A percentile compares a stretch with the other conserved stretches of the same genome.
phyloP scores from a whole-genome alignment of 345 rosid species.

The Populus tremula region DNA sequence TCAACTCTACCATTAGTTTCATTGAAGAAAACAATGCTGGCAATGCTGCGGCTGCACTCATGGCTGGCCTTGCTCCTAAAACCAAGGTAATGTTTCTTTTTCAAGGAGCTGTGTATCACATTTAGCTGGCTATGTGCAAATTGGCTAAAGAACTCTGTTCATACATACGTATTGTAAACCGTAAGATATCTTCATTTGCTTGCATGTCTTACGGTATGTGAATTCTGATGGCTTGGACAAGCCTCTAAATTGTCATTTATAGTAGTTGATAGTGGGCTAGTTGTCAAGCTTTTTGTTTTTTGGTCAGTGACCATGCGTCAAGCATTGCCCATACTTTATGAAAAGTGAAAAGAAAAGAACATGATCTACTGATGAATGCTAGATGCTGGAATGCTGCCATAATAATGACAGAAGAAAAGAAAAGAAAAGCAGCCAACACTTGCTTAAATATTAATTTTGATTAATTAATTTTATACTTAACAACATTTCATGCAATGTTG shows the following conservation, averaged over 20 bases:
- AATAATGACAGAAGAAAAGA: background rate
- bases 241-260: background rate
- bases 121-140: background rate
- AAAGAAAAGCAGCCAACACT: background rate
- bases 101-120: background rate
- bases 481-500: background rate
- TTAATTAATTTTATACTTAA: background rate
- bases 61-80: constrained; percentile 33
- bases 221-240: background rate
- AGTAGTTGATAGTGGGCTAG: background rate
- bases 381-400: background rate
- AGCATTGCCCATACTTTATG: background rate
- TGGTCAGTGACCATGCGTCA: background rate
- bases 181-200: background rate
- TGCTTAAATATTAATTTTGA: background rate
- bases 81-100: constrained; percentile 18
- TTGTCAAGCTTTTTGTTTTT: no score
- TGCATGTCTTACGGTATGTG: background rate
- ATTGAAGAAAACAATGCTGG: constrained; percentile 37
- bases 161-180: background rate
- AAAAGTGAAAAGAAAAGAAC: background rate
- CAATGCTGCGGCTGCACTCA: constrained; percentile 32
- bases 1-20: constrained; percentile 36
- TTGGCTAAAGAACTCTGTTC: background rate
- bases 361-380: background rate